Percentiles rank a stretch among this genome's conserved stretches.
These are phyloP conservation scores for Articulospora tetracladia DNA, from an alignment of 495 filamentous ascomycete genomes.

Conservation along the genomic window DNA sequence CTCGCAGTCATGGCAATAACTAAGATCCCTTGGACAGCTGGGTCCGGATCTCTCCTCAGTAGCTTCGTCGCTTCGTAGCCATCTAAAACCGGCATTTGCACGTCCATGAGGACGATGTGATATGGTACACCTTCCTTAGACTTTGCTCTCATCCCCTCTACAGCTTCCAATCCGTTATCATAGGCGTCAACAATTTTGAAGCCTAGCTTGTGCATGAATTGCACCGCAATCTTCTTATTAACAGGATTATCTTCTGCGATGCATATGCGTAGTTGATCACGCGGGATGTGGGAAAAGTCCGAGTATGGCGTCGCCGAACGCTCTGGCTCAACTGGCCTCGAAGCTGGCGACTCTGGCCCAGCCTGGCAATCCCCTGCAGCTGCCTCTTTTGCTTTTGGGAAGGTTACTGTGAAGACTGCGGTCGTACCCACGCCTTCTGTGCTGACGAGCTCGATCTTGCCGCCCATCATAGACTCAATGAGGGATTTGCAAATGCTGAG, in stretches of 20 bases:
- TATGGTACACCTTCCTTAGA: constrained; percentile 66
- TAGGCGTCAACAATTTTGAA: constrained; percentile 77
- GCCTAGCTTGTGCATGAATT: constrained; percentile 80
- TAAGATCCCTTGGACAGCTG: constrained; percentile 68
- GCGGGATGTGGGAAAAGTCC: constrained; percentile 66
- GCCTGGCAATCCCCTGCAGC: constrained; percentile 43
- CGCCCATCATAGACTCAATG: constrained; percentile 86
- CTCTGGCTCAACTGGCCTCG: constrained; percentile 16
- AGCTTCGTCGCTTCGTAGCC: constrained; percentile 89
- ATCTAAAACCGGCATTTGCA: constrained; percentile 91
- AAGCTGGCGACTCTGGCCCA: constrained; percentile 14
- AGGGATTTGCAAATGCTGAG: constrained; percentile 93
- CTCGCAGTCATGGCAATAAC: constrained; percentile 93
- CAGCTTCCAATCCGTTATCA: constrained; percentile 78
- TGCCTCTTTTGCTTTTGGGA: constrained; percentile 65
- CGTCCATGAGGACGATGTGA: constrained; percentile 88
- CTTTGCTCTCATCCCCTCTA: constrained; percentile 75
- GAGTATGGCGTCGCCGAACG: constrained; percentile 15
- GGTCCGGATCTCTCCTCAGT: constrained; percentile 69
- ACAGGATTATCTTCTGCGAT: constrained; percentile 92
- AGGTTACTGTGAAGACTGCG: constrained; percentile 78
- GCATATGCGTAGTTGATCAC: constrained; percentile 75
- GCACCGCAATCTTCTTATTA: constrained; percentile 87
- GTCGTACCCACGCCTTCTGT: constrained; percentile 73
- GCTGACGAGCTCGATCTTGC: constrained; percentile 78